Evolutionary conservation across 192 early-diverging fungal genomes (phyloP).

Genomic region (Backusella macrospora): DNA sequence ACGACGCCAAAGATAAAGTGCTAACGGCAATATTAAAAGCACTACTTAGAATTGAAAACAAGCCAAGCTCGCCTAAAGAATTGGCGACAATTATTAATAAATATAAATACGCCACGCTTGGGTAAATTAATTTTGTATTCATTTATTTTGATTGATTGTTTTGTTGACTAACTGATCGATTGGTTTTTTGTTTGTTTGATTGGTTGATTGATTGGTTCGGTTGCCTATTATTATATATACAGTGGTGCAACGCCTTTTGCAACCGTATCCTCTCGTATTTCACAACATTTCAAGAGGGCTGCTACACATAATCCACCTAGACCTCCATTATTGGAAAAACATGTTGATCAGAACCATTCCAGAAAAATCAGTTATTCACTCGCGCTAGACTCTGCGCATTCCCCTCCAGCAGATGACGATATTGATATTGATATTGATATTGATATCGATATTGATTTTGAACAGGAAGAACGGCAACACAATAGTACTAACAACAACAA

Average conservation of each 20-base stretch:
- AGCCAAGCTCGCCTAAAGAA: constrained; percentile 82
- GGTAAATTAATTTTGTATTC: constrained; percentile 48
- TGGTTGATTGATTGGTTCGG: neutral
- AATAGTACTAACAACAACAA: constrained; percentile 48
- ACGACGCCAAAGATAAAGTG: constrained; percentile 82
- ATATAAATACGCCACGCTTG: constrained; percentile 73
- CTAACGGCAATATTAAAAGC: constrained; percentile 87
- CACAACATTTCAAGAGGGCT: constrained; percentile 86
- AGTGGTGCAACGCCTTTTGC: constrained; percentile 85
- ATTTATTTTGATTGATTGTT: neutral
- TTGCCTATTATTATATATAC: neutral
- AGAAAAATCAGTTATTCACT: constrained; percentile 79
- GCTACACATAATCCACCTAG: constrained; percentile 75
- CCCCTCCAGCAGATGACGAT: neutral
- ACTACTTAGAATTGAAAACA: constrained; percentile 71
- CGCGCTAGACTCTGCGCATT: constrained; percentile 46
- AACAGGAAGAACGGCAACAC: constrained; percentile 68
- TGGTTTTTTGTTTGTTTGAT: neutral
- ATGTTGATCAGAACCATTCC: constrained; percentile 68
- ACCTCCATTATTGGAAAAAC: constrained; percentile 70
- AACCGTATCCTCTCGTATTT: constrained; percentile 88
- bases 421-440: too few relatives aligned
- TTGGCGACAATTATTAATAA: constrained; percentile 78
- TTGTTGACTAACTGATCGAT: neutral
- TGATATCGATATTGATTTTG: constrained; percentile 22